Evolutionary conservation across 768 basidiomycete genomes (phyloP).

Genomic region (Lentinula detonsa): DNA sequence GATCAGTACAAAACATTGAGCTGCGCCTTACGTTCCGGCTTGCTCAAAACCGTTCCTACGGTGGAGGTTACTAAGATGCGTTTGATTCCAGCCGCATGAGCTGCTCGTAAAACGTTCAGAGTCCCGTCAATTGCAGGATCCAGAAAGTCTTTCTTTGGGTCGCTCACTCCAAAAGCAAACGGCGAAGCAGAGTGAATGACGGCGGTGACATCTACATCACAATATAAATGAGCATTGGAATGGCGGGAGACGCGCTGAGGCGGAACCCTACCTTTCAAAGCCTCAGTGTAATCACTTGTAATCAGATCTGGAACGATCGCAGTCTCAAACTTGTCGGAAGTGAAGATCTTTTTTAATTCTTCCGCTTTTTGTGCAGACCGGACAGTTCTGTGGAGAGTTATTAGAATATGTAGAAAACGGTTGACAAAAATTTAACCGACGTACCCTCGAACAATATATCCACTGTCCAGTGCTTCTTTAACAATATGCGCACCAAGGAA

Average conservation of each 20-base stretch:
- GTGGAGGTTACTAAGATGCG: slow-evolving; percentile 16
- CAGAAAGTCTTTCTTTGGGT: slow-evolving; percentile 14
- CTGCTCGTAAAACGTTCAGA: slow-evolving; percentile 16
- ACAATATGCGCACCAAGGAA: slow-evolving; percentile 14
- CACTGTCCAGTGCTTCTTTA: slow-evolving; percentile 9
- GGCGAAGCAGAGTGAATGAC: slow-evolving; percentile 10
- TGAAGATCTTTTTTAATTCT: slow-evolving; percentile 5
- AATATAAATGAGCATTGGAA: no score
- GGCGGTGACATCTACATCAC: background rate
- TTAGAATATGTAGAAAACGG: background rate
- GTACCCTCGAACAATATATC: slow-evolving; percentile 14
- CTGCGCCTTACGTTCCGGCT: background rate
- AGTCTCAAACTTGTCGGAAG: slow-evolving; percentile 8
- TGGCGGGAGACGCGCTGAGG: background rate
- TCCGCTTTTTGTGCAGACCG: slow-evolving; percentile 5
- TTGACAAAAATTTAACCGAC: background rate
- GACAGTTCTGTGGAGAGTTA: slow-evolving; percentile 1
- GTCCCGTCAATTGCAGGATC: slow-evolving; percentile 19
- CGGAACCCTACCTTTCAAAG: slow-evolving; percentile 28
- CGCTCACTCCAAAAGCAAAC: slow-evolving; percentile 5
- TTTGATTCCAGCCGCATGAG: slow-evolving; percentile 13
- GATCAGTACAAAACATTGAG: background rate
- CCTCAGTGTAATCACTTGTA: slow-evolving; percentile 27
- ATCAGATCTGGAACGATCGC: slow-evolving; percentile 7
- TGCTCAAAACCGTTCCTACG: slow-evolving; percentile 8